These are phyloP conservation scores for Ogataea naganishii DNA, from an alignment of 805 yeast genomes.

Conservation along the genomic window DNA sequence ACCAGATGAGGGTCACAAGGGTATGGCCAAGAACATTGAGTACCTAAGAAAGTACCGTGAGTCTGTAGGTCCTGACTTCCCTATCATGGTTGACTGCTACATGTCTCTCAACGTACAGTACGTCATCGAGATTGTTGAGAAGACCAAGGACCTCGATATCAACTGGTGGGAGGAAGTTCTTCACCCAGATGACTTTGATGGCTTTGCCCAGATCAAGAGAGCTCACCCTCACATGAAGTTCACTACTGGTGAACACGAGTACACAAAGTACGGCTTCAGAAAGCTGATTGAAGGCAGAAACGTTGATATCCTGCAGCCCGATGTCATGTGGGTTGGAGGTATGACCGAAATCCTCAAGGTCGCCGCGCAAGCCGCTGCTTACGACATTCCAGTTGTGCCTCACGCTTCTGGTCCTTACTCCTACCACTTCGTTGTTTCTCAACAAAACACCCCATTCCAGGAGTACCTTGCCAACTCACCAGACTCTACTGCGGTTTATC, in stretches of 20 bases:
- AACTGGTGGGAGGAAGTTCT: constrained; percentile 46
- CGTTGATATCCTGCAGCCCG: constrained; percentile 41
- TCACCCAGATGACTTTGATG: constrained; percentile 44
- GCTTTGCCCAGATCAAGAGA: constrained; percentile 34
- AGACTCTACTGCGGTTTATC: constrained; percentile 33
- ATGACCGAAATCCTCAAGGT: constrained; percentile 38
- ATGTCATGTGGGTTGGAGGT: constrained; percentile 48
- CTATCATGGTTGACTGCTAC: constrained; percentile 45
- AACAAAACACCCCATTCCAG: constrained; percentile 43
- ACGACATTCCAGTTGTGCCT: constrained; percentile 44
- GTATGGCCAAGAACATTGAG: constrained; percentile 36
- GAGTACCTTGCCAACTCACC: constrained; percentile 44
- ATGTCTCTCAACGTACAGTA: constrained; percentile 42
- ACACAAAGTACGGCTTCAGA: constrained; percentile 41
- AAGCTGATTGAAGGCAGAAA: constrained; percentile 41
- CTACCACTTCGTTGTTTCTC: constrained; percentile 40
- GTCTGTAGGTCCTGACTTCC: constrained; percentile 42
- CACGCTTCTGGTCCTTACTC: constrained; percentile 48
- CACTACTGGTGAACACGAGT: constrained; percentile 48
- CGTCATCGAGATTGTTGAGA: constrained; percentile 34
- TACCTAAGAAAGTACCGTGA: constrained; percentile 35
- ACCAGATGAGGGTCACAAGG: constrained; percentile 41
- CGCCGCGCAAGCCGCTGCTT: constrained; percentile 42
- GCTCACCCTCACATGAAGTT: constrained; percentile 39
- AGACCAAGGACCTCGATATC: constrained; percentile 35